A percentile compares a stretch with the other conserved stretches of the same genome.
phyloP scores from a whole-genome alignment of 306 rosid genomes.

The Cucumis sativus region DNA sequence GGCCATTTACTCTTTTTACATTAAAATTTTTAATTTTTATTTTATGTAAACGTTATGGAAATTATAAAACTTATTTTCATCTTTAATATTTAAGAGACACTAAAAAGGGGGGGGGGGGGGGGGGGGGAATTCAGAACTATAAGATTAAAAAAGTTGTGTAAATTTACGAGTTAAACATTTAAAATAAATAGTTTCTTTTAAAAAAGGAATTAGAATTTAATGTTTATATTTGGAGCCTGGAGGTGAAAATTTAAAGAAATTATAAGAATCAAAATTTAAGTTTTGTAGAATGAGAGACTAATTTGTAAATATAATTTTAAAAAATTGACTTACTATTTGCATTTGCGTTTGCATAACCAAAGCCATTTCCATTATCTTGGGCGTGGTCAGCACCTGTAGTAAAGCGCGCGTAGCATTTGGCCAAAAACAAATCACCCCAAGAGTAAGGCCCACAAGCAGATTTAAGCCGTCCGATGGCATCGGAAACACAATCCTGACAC shows the following conservation, averaged over 20 bases:
- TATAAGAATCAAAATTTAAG: too few relatives aligned
- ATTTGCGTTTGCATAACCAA: constrained; percentile 11
- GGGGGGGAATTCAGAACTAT: neutral
- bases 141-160: neutral
- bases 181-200: too few relatives aligned
- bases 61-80: neutral
- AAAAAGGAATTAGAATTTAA: too few relatives aligned
- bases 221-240: too few relatives aligned
- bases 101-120: neutral
- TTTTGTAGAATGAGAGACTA: too few relatives aligned
- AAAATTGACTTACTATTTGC: constrained; percentile 8
- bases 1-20: too few relatives aligned
- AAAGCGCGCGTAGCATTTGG: constrained; percentile 82
- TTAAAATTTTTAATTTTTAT: too few relatives aligned
- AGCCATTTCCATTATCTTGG: constrained; percentile 25
- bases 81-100: neutral
- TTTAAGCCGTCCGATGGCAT: constrained; percentile 63
- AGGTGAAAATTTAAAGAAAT: too few relatives aligned
- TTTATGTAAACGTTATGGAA: too few relatives aligned
- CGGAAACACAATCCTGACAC: constrained; percentile 76
- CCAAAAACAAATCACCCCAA: constrained; percentile 64
- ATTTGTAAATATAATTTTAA: too few relatives aligned
- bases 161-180: too few relatives aligned
- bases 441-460: constrained; percentile 46
- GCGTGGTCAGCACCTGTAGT: constrained; percentile 39